Evolutionary conservation across 768 basidiomycete species (phyloP), one percentile per base, ranked within the genome.

Genomic region (Mycena albidolilacea): DNA sequence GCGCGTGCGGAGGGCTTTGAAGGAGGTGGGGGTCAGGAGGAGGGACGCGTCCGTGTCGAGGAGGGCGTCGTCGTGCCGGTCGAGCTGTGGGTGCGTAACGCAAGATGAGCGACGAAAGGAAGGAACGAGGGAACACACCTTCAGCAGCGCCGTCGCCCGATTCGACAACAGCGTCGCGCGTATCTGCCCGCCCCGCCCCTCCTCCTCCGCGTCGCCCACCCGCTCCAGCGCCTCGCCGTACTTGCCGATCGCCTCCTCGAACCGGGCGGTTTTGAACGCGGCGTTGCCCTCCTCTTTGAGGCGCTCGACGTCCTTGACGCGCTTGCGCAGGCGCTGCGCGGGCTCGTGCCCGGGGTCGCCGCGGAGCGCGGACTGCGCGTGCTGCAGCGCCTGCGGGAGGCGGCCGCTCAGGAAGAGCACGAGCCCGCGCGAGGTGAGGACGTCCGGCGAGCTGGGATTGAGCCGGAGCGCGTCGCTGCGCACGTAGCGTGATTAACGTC

Each of bases 1-100:
- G 44, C 95, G 92, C 8, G 96, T 96, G 58, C 95, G 93, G 50
- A 95, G 84, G 5, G 94, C 95, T 82, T 97, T 97, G 88, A 93
- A 96, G 9, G 93, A 92, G 50, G 85, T 84, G 0, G 93, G 87
- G 65, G 86, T 79, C 52, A 96, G 86, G 6, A 77, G 70, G 17
- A 97, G 87, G 9, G 94, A 94, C 12, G 86, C 86, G 58, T 92
- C 88, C 1, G 91, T 93, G 78, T 96, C 95, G 46, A 79, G 80
- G 30, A 96, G 86, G 0, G 96, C 95, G 12, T 92, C 91, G 39
- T 91, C 84, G 77, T 92, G 86, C 60, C 85, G 85, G 67, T 90
- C 86, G 44, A 95, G 84, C 93, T 95, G 77, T 35, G 50, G 8
- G 55, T 23, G 48, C 35, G 50, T 19, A 11, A 11, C 8, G 11